These are phyloP conservation scores for Trichoderma citrinoviride DNA, from an alignment of 2,329 filamentous ascomycete genomes.

Conservation along the genomic window DNA sequence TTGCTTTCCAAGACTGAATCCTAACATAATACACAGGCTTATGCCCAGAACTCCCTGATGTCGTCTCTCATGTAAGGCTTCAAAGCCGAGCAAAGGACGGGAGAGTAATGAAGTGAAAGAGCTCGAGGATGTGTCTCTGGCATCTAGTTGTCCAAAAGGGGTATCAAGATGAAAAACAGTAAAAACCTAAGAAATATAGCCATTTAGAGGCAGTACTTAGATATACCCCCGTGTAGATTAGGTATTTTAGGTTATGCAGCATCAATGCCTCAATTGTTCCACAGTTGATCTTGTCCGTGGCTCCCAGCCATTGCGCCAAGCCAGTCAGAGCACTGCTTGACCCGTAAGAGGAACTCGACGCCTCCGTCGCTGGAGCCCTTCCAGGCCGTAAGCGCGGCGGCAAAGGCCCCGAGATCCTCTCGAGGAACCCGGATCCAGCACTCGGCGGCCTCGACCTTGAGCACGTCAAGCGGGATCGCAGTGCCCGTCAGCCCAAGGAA, in stretches of 20 bases:
- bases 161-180: constrained; percentile 25
- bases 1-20: background rate
- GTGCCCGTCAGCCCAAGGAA: constrained; percentile 69
- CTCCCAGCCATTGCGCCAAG: constrained; percentile 58
- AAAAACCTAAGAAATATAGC: constrained; percentile 22
- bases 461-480: constrained; percentile 67
- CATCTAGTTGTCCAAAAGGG: constrained; percentile 13
- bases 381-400: constrained; percentile 66
- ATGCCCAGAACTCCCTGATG: constrained; percentile 79
- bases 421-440: constrained; percentile 65
- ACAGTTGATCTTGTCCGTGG: constrained; percentile 44
- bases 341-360: constrained; percentile 50
- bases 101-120: constrained; percentile 21
- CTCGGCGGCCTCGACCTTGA: constrained; percentile 55
- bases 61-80: constrained; percentile 65
- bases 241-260: constrained; percentile 12
- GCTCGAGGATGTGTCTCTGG: background rate
- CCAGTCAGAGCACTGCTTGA: constrained; percentile 62
- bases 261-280: constrained; percentile 40
- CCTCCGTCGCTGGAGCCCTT: constrained; percentile 45
- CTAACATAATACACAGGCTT: constrained; percentile 54
- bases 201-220: constrained; percentile 14
- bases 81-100: background rate
- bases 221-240: constrained; percentile 19
- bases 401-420: constrained; percentile 58